Conservation (phyloP, 192 early-diverging fungal genomes). For the Coemansia reversa region DNA sequence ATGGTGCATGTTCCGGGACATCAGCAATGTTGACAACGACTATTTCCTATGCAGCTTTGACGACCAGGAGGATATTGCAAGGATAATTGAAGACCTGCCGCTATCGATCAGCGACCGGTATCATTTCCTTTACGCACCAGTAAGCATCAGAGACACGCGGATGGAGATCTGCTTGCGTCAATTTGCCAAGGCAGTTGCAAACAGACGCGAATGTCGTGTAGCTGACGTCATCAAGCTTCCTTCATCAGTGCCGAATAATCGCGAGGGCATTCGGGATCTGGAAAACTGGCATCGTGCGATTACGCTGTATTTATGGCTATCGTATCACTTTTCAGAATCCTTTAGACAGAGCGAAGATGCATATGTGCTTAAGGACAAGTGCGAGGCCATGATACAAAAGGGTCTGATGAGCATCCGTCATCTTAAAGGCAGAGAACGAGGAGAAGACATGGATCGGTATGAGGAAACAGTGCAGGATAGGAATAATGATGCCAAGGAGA, state of each 20-base stretch:
- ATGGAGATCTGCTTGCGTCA: slow-evolving; percentile 14
- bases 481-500: neutral
- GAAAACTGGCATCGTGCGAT: slow-evolving; percentile 77
- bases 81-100: slow-evolving; percentile 60
- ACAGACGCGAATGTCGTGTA: slow-evolving; percentile 44
- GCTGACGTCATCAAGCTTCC: slow-evolving; percentile 59
- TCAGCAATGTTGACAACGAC: slow-evolving; percentile 62
- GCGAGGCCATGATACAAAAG: slow-evolving; percentile 53
- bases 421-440: neutral
- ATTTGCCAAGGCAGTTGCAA: slow-evolving; percentile 36
- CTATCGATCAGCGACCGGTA: slow-evolving; percentile 69
- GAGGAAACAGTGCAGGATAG: neutral
- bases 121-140: slow-evolving; percentile 67
- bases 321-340: slow-evolving; percentile 59
- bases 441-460: neutral
- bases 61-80: slow-evolving; percentile 64
- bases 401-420: slow-evolving; percentile 30
- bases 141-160: slow-evolving; percentile 43
- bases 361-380: slow-evolving; percentile 50
- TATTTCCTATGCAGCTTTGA: slow-evolving; percentile 79
- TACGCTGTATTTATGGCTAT: slow-evolving; percentile 88
- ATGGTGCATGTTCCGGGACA: slow-evolving; percentile 72
- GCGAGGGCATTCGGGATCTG: slow-evolving; percentile 51
- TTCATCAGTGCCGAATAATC: slow-evolving; percentile 7
- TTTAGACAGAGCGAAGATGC: slow-evolving; percentile 59